Evolutionary conservation across 1,284 basidiomycete species (phyloP), one percentile per base, ranked within the genome.

Genomic region (Ganoderma sp.): DNA sequence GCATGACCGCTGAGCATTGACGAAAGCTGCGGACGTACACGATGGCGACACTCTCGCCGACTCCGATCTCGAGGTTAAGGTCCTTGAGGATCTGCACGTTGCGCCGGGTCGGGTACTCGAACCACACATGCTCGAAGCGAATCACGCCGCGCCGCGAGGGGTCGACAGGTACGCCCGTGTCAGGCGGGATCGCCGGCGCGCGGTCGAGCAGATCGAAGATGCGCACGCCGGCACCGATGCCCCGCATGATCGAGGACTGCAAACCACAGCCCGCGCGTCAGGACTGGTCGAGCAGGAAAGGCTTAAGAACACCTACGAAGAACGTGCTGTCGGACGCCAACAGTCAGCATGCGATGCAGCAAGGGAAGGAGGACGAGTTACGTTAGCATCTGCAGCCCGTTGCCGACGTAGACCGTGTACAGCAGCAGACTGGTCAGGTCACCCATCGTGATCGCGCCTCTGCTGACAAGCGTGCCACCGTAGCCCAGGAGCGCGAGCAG

Each of bases 181-280:
- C 83, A 4, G 91, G 86, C 5, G 87, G 86, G 72, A 97, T 93
- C 25, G 86, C 85, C 5, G 95, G 92, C 60, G 83, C 78, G 45
- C 94, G 88, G 75, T 97, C 96, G 22, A 99, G 85, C 7, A 99
- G 87, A 74, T 96, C 94, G 79, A 99, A 99, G 8, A 99, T 93
- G 32, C 98, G 91, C 1, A 89, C 87, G 10, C 96, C 96, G 0
- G 98, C 97, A 63, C 97, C 97, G 61, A 99, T 90, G 56, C 94
- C 96, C 69, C 92, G 90, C 92, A 94, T 94, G 66, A 94, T 91
- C 28, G 92, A 93, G 2, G 90, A 85, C 92, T 94, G 17, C 64
- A 37, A 59, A 34, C 22, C 41, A 39, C 37, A 39, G 37, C 3
- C 45, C 8, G n/a, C 9, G 50, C 37, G 34, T 50, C 37, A 54